phyloP scores from a whole-genome alignment of 306 rosid species.

The Quercus cerris region DNA sequence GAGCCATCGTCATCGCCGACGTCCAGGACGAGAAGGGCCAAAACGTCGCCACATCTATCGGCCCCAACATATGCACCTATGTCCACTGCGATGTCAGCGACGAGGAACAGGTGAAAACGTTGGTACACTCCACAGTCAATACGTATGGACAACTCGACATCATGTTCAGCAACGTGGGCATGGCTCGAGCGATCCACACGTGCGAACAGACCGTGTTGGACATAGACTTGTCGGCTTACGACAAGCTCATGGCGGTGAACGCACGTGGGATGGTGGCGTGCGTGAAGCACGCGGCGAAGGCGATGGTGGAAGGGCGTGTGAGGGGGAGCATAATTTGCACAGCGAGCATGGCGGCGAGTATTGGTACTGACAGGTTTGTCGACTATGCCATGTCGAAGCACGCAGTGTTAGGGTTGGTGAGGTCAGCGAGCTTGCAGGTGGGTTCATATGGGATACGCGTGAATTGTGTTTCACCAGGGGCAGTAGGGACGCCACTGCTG shows the following conservation, averaged over 20 bases:
- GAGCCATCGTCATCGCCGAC: constrained; percentile 50
- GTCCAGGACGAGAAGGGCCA: constrained; percentile 44
- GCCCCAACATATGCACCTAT: constrained; percentile 30
- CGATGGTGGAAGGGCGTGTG: constrained; percentile 39
- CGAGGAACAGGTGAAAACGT: constrained; percentile 43
- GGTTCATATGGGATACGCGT: constrained; percentile 46
- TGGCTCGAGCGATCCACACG: background rate
- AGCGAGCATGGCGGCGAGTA: constrained; percentile 23
- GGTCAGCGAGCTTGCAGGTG: constrained; percentile 44
- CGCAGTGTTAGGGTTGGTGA: constrained; percentile 43
- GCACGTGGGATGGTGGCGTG: constrained; percentile 35
- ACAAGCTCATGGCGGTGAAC: constrained; percentile 27
- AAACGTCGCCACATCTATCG: constrained; percentile 41
- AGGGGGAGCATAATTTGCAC: constrained; percentile 56
- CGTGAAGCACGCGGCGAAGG: constrained; percentile 51
- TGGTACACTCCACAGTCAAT: constrained; percentile 32
- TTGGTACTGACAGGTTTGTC: background rate
- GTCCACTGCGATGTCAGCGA: constrained; percentile 52
- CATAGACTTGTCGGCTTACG: constrained; percentile 31
- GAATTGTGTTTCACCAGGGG: constrained; percentile 50
- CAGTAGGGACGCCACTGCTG: constrained; percentile 35
- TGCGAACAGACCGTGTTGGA: constrained; percentile 30
- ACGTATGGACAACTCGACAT: constrained; percentile 39
- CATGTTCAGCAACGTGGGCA: constrained; percentile 62
- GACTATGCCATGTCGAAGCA: constrained; percentile 57